Conservation (phyloP, 2,329 filamentous ascomycete species). For the Exophiala calicioides region DNA sequence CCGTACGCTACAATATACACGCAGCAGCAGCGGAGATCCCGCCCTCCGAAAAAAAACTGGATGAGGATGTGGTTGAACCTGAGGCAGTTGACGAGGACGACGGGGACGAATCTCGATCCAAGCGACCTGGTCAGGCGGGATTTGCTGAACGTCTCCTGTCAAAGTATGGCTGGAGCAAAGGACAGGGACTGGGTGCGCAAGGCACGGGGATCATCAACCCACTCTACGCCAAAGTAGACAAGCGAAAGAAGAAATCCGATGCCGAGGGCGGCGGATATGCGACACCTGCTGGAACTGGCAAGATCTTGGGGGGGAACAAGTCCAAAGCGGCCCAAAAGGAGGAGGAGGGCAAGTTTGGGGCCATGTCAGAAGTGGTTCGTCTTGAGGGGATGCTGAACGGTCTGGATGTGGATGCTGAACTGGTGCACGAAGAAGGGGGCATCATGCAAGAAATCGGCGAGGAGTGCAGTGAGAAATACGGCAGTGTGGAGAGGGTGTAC, state of each 20-base stretch:
- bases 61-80: conserved; percentile 44
- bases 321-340: conserved; percentile 54
- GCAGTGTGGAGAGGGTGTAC: conserved; percentile 75
- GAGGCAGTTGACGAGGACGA: conserved; percentile 33
- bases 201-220: conserved; percentile 82
- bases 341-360: conserved; percentile 62
- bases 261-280: conserved; percentile 77
- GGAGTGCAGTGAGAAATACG: conserved; percentile 87
- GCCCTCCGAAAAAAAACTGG: conserved; percentile 54
- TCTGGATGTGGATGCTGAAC: conserved; percentile 77
- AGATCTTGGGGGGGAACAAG: conserved; percentile 70
- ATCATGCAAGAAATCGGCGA: conserved; percentile 94
- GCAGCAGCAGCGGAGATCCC: conserved; percentile 55
- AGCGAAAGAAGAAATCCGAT: conserved; percentile 76
- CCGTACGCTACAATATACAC: conserved; percentile 69
- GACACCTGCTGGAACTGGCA: conserved; percentile 68
- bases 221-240: conserved; percentile 80
- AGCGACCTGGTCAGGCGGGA: conserved; percentile 74
- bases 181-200: conserved; percentile 80
- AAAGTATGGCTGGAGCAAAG: conserved; percentile 92
- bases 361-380: conserved; percentile 80
- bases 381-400: conserved; percentile 82
- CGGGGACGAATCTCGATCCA: conserved; percentile 54
- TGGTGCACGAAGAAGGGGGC: conserved; percentile 62
- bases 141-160: conserved; percentile 87